Conservation (phyloP, 176 grass and related monocot genomes). For the Dactylis glomerata region DNA sequence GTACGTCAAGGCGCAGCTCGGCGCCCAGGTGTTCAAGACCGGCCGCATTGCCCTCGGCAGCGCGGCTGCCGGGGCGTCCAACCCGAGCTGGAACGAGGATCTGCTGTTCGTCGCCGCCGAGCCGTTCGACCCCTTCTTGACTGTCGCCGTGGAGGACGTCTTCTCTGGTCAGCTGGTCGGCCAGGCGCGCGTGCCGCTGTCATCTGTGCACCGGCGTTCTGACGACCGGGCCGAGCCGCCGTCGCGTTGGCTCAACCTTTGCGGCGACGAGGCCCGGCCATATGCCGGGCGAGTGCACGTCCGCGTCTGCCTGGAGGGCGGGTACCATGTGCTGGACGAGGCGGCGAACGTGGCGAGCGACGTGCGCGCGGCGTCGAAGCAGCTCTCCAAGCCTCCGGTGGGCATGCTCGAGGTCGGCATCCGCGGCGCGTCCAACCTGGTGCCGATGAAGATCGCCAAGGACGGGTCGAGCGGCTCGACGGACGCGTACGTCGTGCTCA, state of each 20-base stretch:
- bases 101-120: constrained; percentile 91
- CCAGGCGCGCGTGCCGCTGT: constrained; percentile 64
- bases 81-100: constrained; percentile 97
- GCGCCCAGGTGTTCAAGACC: constrained; percentile 86
- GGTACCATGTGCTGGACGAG: constrained; percentile 98
- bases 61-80: constrained; percentile 56
- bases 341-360: constrained; percentile 91
- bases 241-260: constrained; percentile 86
- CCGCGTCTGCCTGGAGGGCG: constrained; percentile 87
- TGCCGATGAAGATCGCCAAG: constrained; percentile 88
- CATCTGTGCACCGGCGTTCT: constrained; percentile 63
- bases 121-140: constrained; percentile 82
- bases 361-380: constrained; percentile 92
- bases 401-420: constrained; percentile 90
- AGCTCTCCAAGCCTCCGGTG: constrained; percentile 89
- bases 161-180: constrained; percentile 59
- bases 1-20: constrained; percentile 83
- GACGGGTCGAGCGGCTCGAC: constrained; percentile 80
- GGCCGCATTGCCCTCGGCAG: constrained; percentile 58
- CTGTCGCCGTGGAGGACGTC: constrained; percentile 71
- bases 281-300: constrained; percentile 95
- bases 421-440: constrained; percentile 77
- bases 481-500: constrained; percentile 91
- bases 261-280: constrained; percentile 65
- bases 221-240: constrained; percentile 85